These are phyloP conservation scores for Rhodamnia rubescens DNA, from an alignment of 345 rosid species.

Conservation along the genomic window DNA sequence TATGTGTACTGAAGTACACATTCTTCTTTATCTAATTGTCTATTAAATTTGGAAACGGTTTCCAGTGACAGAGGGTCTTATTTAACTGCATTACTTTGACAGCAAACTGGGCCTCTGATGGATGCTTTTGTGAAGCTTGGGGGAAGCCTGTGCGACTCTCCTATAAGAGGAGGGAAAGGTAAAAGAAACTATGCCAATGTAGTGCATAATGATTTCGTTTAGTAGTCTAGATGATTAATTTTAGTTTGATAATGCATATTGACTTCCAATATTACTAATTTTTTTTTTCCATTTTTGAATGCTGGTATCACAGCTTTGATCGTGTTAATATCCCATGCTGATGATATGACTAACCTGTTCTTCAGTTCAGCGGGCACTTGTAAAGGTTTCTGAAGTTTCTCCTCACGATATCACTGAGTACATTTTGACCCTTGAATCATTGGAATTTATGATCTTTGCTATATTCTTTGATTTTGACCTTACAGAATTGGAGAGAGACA, in stretches of 20 bases:
- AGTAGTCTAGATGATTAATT: background rate
- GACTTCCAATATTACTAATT: background rate
- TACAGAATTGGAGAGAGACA: slow-evolving; percentile 48
- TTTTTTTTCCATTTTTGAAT: background rate
- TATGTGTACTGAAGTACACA: background rate
- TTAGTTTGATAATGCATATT: background rate
- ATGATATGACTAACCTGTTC: slow-evolving; percentile 43
- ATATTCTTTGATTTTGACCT: background rate
- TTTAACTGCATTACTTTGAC: slow-evolving; percentile 2
- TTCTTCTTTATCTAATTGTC: background rate
- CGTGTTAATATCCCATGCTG: slow-evolving; percentile 48
- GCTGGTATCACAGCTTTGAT: slow-evolving; percentile 67
- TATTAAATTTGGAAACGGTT: background rate
- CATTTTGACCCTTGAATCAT: background rate
- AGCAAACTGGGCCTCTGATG: slow-evolving; percentile 36
- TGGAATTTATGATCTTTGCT: background rate
- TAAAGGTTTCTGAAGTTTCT: slow-evolving; percentile 37
- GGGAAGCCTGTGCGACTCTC: slow-evolving; percentile 42
- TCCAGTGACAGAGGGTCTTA: background rate
- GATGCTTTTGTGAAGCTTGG: slow-evolving; percentile 46
- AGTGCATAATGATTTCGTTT: background rate
- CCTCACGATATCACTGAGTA: background rate
- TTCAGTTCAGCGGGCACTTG: slow-evolving; percentile 48
- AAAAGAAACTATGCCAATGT: background rate
- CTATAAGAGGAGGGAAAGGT: slow-evolving; percentile 58